Evolutionary conservation across 495 filamentous ascomycete genomes (phyloP).

Genomic region (Talaromyces liani): DNA sequence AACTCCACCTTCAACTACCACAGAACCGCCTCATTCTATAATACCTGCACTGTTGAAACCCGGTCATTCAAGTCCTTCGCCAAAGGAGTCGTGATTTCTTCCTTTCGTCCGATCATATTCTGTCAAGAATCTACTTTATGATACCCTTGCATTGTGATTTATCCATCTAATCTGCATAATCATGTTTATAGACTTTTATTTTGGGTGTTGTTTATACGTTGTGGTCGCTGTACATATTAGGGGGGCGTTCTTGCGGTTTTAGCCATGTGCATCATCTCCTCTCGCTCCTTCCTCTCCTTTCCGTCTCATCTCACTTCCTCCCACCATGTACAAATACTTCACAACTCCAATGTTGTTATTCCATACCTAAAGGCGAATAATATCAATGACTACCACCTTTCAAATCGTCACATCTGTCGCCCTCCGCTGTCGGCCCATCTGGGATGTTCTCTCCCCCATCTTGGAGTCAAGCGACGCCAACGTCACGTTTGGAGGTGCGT

Average conservation of each 20-base stretch:
- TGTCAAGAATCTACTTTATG: not conserved
- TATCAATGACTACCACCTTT: not conserved
- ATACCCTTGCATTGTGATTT: slow-evolving; percentile 7
- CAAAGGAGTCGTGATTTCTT: slow-evolving; percentile 3
- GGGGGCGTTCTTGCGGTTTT: not conserved
- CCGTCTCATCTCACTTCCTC: not conserved
- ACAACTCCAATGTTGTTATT: not conserved
- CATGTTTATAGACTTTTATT: not conserved
- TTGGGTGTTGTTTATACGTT: not conserved
- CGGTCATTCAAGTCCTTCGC: not conserved
- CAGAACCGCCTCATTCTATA: not conserved
- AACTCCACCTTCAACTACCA: not conserved
- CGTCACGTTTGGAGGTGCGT: slow-evolving; percentile 42
- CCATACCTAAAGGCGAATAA: not conserved
- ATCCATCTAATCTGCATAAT: not conserved
- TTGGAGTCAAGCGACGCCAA: slow-evolving; percentile 26
- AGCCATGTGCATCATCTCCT: slow-evolving; percentile 1
- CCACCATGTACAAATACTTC: not conserved
- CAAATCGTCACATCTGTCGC: slow-evolving; percentile 44
- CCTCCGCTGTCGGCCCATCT: slow-evolving; percentile 45
- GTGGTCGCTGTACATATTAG: not conserved
- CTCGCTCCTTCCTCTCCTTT: not conserved
- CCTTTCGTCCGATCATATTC: not conserved
- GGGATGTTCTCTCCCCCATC: slow-evolving; percentile 35
- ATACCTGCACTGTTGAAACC: not conserved